Evolutionary conservation across 1,139 yeast species (phyloP).

Genomic region (Sugiyamaella grinbergsii): DNA sequence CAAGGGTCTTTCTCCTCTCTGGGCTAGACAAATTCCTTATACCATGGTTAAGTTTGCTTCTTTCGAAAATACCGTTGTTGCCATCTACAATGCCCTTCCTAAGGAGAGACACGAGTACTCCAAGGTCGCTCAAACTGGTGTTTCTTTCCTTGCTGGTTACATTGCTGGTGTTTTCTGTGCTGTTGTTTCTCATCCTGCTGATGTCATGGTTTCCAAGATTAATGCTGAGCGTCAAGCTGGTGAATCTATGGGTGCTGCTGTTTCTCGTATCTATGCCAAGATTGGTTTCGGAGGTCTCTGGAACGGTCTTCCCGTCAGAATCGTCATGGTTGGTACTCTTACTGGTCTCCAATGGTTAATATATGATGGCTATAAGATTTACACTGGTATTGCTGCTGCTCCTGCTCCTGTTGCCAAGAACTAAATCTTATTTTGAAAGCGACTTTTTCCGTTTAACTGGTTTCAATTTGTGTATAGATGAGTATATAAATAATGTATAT

Average conservation of each 20-base stretch:
- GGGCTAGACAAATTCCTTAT: constrained; percentile 95
- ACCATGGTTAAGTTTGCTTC: constrained; percentile 96
- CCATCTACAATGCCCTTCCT: constrained; percentile 36
- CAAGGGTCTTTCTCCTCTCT: constrained; percentile 84
- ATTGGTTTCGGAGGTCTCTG: constrained; percentile 91
- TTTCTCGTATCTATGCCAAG: constrained; percentile 68
- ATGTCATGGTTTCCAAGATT: constrained; percentile 92
- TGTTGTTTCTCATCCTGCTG: constrained; percentile 93
- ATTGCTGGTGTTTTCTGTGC: constrained; percentile 97
- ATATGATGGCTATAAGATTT: constrained; percentile 91
- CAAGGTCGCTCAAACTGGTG: constrained; percentile 78
- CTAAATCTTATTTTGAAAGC: constrained; percentile 19
- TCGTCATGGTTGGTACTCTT: constrained; percentile 93
- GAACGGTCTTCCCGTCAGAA: constrained; percentile 94
- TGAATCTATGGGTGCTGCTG: constrained; percentile 68
- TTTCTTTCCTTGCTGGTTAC: constrained; percentile 91
- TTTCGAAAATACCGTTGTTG: constrained; percentile 80
- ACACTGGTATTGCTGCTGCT: constrained; percentile 88
- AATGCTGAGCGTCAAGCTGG: constrained; percentile 70
- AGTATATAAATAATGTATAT: constrained; percentile 10
- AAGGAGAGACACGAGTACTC: constrained; percentile 52
- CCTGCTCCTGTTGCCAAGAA: constrained; percentile 46
- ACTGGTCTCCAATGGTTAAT: constrained; percentile 97
- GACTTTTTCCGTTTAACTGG: not conserved
- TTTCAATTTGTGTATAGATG: constrained; percentile 5